A percentile compares a stretch with the other conserved stretches of the same genome.
Conservation (phyloP, 371 early-diverging fungal genomes). For the Synchytrium microbalum region DNA sequence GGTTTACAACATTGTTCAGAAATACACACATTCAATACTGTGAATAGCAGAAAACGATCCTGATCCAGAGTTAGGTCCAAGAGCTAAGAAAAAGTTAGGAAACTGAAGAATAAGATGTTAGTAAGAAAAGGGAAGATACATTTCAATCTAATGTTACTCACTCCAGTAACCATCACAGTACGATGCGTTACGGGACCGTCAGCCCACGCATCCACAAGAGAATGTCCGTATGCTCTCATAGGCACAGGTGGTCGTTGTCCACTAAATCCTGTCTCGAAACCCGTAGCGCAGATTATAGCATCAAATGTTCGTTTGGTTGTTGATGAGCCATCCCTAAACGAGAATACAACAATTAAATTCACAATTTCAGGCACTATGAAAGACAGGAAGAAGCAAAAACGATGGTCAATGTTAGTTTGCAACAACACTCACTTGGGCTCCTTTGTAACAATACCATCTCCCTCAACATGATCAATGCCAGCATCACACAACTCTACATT, state of each 20-base stretch:
- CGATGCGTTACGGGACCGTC: too few relatives aligned
- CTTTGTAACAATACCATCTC: conserved; percentile 1
- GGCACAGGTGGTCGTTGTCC: background rate
- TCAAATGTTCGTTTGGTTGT: conserved; percentile 30
- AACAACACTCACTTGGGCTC: conserved; percentile 20
- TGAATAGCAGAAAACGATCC: conserved; percentile 31
- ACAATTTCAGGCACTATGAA: too few relatives aligned
- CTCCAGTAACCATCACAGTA: conserved; percentile 35
- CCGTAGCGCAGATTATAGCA: conserved; percentile 54
- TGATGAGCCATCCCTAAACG: background rate
- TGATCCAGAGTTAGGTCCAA: conserved; percentile 29
- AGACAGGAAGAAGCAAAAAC: too few relatives aligned
- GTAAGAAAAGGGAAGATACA: too few relatives aligned
- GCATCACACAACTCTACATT: conserved; percentile 39
- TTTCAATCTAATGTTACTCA: too few relatives aligned
- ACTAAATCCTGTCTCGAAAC: conserved; percentile 31
- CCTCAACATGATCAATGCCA: conserved; percentile 21
- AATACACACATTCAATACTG: conserved; percentile 21
- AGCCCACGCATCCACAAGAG: background rate
- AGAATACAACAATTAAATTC: too few relatives aligned
- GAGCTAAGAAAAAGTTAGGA: conserved; percentile 37
- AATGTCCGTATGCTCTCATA: background rate
- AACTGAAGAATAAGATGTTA: conserved; percentile 20
- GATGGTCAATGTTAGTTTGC: too few relatives aligned
- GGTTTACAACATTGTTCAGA: too few relatives aligned